Evolutionary conservation across 768 basidiomycete species (phyloP).

Genomic region (Lactarius quietus): DNA sequence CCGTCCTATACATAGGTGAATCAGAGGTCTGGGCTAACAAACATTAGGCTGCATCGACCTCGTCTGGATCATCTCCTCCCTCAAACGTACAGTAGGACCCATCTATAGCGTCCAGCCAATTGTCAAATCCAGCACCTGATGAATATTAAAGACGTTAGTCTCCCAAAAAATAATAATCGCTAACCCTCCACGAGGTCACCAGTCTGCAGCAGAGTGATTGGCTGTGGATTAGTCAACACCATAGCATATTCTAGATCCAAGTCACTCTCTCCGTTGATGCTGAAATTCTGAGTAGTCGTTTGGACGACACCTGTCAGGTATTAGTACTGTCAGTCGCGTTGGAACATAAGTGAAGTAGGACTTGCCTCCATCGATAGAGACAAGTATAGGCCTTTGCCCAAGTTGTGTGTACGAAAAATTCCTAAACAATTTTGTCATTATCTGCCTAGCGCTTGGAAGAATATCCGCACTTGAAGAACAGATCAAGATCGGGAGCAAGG

Average conservation of each 20-base stretch:
- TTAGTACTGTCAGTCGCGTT: conserved; percentile 29
- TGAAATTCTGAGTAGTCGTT: conserved; percentile 42
- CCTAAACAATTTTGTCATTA: conserved; percentile 11
- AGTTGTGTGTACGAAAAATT: conserved; percentile 43
- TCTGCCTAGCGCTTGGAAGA: conserved; percentile 3
- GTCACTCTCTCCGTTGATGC: conserved; percentile 60
- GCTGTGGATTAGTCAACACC: conserved; percentile 40
- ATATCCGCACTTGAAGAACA: conserved; percentile 33
- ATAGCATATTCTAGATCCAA: conserved; percentile 72
- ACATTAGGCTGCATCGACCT: no score
- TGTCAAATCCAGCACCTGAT: conserved; percentile 22
- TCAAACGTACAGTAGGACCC: conserved; percentile 20
- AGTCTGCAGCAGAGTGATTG: conserved; percentile 38
- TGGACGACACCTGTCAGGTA: conserved; percentile 38
- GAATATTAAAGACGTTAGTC: not conserved
- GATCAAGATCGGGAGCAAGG: conserved; percentile 41
- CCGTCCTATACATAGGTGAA: no score
- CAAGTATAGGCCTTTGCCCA: conserved; percentile 38
- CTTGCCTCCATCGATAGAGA: conserved; percentile 37
- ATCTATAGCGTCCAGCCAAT: conserved; percentile 27
- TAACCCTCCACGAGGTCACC: conserved; percentile 28
- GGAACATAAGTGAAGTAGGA: not conserved
- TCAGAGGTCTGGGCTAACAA: no score
- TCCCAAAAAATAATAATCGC: conserved; percentile 32
- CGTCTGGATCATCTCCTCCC: conserved; percentile 8